These are phyloP conservation scores for Corymbia citriodora DNA, from an alignment of 441 rosid species.

Conservation along the genomic window DNA sequence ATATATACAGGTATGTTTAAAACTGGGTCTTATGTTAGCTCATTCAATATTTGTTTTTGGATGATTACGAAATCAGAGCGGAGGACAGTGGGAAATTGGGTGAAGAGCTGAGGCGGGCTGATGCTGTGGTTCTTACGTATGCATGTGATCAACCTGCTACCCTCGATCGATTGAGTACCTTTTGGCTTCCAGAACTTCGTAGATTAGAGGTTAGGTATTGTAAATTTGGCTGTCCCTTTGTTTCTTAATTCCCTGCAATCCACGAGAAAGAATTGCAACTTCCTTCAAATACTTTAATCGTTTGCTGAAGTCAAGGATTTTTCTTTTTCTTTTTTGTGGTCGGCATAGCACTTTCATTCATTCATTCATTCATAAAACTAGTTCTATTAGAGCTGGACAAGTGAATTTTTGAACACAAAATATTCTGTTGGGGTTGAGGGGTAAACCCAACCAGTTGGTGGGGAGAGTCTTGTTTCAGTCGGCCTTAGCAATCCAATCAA, in stretches of 20 bases:
- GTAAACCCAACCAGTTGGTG: no score
- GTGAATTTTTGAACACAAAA: no score
- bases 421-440: rapidly evolving
- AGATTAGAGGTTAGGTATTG: constrained; percentile 30
- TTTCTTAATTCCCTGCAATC: not conserved
- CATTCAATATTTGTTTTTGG: not conserved
- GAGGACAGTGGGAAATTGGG: constrained; percentile 43
- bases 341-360: no score
- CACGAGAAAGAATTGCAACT: not conserved
- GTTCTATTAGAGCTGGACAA: rapidly evolving
- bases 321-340: no score
- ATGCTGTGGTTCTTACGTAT: constrained; percentile 46
- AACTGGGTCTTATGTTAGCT: not conserved
- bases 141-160: constrained; percentile 46
- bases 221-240: not conserved
- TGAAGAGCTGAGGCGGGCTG: constrained; percentile 56
- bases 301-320: not conserved
- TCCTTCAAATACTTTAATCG: not conserved
- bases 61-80: constrained; percentile 26
- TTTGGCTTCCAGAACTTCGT: constrained; percentile 59
- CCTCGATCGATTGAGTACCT: constrained; percentile 38
- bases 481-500: rapidly evolving
- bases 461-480: not conserved
- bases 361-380: not conserved
- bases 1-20: not conserved